A percentile compares a stretch with the other conserved stretches of the same genome.
Evolutionary conservation across 345 rosid genomes (phyloP).

Genomic region (Turritis glabra): DNA sequence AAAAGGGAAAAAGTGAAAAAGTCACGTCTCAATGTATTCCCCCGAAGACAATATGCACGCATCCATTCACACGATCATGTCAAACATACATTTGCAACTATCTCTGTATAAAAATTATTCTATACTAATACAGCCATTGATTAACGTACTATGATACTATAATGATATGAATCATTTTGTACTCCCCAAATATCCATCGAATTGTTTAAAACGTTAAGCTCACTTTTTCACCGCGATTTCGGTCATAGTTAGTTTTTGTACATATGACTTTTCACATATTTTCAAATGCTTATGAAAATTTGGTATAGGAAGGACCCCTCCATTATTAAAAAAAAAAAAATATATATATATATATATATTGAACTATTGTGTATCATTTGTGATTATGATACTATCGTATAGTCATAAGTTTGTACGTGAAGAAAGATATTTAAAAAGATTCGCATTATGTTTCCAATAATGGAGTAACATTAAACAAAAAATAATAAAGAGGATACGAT

Average conservation of each 20-base stretch:
- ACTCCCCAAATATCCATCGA: not conserved
- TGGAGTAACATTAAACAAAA: slow-evolving; percentile 17
- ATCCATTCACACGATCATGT: not conserved
- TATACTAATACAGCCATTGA: not conserved
- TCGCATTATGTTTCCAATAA: slow-evolving; percentile 21
- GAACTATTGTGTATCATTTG: no score
- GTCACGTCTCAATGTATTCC: slow-evolving; percentile 3
- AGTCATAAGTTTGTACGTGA: no score
- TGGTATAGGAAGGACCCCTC: not conserved
- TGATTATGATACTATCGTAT: no score
- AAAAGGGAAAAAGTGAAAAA: not conserved
- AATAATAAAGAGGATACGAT: not conserved
- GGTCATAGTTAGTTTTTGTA: no score
- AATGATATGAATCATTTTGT: not conserved
- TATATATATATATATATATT: no score
- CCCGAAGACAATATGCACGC: no score
- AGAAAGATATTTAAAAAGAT: slow-evolving; percentile 6
- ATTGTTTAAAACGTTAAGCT: not conserved
- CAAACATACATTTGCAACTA: not conserved
- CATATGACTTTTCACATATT: not conserved
- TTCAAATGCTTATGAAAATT: not conserved
- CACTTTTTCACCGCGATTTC: not conserved
- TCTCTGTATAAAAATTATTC: not conserved
- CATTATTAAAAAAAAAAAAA: no score
- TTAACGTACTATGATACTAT: not conserved